phyloP scores from a whole-genome alignment of 2,329 filamentous ascomycete species.

The Cladosporium phlei region DNA sequence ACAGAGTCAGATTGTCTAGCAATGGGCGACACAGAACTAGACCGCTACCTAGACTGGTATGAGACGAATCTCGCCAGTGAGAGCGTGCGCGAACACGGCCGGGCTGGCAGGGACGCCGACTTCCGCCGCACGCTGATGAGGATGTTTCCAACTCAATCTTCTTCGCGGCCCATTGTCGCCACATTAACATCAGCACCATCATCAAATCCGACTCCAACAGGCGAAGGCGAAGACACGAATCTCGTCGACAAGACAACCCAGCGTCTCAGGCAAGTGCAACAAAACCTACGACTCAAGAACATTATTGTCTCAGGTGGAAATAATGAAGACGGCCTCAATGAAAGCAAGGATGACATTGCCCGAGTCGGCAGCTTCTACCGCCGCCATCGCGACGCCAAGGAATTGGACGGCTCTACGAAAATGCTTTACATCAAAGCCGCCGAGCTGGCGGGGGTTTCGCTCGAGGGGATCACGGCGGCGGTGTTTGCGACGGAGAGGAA shows the following conservation, averaged over 20 bases:
- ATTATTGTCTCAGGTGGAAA: slow-evolving; percentile 31
- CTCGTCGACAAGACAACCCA: slow-evolving; percentile 17
- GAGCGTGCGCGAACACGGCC: slow-evolving; percentile 32
- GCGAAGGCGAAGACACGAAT: slow-evolving; percentile 11
- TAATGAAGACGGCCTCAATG: too few species aligned
- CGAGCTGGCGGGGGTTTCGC: slow-evolving; percentile 45
- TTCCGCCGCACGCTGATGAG: slow-evolving; percentile 38
- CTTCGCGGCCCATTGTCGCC: neutral
- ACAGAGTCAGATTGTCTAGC: slow-evolving; percentile 58
- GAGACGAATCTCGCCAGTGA: slow-evolving; percentile 59
- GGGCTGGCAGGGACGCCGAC: slow-evolving; percentile 32
- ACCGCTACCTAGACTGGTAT: slow-evolving; percentile 77
- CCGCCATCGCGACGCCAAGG: slow-evolving; percentile 44
- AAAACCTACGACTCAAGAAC: slow-evolving; percentile 35
- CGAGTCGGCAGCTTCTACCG: slow-evolving; percentile 50
- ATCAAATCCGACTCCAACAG: too few species aligned
- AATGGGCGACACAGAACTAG: slow-evolving; percentile 59
- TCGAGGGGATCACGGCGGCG: slow-evolving; percentile 47
- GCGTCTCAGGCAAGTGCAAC: slow-evolving; percentile 42
- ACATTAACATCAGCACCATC: too few species aligned
- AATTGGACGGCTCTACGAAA: slow-evolving; percentile 41
- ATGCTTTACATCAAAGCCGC: slow-evolving; percentile 50
- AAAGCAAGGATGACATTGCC: slow-evolving; percentile 24
- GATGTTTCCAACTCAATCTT: slow-evolving; percentile 35
- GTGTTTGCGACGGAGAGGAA: slow-evolving; percentile 48